Base-by-base conservation (phyloP, 2,329 filamentous ascomycete species). In the Elsinoe australis region DNA sequence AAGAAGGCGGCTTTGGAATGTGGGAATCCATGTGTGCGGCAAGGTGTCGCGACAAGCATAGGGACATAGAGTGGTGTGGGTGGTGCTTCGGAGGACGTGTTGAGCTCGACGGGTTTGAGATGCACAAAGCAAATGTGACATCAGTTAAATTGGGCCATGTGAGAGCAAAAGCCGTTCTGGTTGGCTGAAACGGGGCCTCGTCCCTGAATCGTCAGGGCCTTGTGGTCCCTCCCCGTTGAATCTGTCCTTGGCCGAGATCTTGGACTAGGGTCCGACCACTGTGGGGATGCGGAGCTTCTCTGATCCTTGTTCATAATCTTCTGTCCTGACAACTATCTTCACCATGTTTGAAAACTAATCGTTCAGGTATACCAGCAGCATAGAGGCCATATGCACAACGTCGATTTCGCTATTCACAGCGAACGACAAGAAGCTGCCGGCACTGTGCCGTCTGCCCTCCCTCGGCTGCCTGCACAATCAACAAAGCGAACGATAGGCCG, bases 61-160 rank as follows among this genome's bases (percentile, higher is more conserved):
- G 7, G 21, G 28, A 41, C 28, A 26, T 21, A 41, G n/a, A n/a
- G n/a, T 28, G 8, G 36, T 41, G 28, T 41, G 36, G 21, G 28
- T 15, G 36, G 28, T 28, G 19, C 21, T 41, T 41, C 36, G 36
- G 18, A 41, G 21, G 19, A 24, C 21, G 36, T 39, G 36, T 41
- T 41, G 36, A 15, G 36, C 26, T 12, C 9, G 4, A 28, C 6
- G 36, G 28, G 36, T 22, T 41, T n/a, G n/a, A n/a, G n/a, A n/a
- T n/a, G n/a, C n/a, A 3, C 22, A 15, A n/a, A 41, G 32, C 32
- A 35, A 18, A 14, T 41, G 36, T 41, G 36, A 41, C 36, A 41
- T 41, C 36, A 41, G 28, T 21, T 41, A 26, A 41, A 41, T n/a
- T 26, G 18, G 28, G 28, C 21, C 36, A 41, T 41, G 36, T 41